phyloP scores from a whole-genome alignment of 331 rosid genomes.

The Pyracantha coccinea region DNA sequence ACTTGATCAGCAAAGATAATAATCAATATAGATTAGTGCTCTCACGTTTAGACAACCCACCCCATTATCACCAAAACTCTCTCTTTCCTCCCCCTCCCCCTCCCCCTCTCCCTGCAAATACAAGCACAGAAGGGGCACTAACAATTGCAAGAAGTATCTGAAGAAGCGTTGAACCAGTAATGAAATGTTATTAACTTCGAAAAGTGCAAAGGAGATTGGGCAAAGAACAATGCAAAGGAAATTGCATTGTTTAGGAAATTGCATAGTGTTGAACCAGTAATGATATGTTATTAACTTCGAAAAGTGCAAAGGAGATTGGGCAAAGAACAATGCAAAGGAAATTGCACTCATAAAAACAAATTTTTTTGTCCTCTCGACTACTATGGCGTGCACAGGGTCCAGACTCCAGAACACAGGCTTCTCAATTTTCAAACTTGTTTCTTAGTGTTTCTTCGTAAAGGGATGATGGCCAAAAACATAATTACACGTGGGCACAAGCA shows the following conservation, averaged over 20 bases:
- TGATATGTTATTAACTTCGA: neutral
- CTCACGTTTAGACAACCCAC: neutral
- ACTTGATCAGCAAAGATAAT: conserved; percentile 5
- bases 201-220: neutral
- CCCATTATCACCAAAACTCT: neutral
- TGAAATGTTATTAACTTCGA: neutral
- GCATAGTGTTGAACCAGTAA: neutral
- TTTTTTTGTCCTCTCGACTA: neutral
- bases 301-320: neutral
- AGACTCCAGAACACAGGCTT: neutral
- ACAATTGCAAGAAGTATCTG: neutral
- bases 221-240: neutral
- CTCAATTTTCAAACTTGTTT: neutral
- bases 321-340: neutral
- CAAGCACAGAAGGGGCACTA: neutral
- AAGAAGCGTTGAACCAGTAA: neutral
- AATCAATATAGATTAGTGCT: neutral
- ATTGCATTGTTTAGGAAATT: too few species aligned
- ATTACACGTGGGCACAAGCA: neutral
- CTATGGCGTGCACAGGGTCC: neutral
- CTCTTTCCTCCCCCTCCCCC: neutral
- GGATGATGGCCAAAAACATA: neutral
- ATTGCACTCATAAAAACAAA: neutral
- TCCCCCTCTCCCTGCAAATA: neutral
- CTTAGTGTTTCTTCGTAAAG: neutral